phyloP scores from a whole-genome alignment of 768 basidiomycete genomes.

The Suillus spraguei region DNA sequence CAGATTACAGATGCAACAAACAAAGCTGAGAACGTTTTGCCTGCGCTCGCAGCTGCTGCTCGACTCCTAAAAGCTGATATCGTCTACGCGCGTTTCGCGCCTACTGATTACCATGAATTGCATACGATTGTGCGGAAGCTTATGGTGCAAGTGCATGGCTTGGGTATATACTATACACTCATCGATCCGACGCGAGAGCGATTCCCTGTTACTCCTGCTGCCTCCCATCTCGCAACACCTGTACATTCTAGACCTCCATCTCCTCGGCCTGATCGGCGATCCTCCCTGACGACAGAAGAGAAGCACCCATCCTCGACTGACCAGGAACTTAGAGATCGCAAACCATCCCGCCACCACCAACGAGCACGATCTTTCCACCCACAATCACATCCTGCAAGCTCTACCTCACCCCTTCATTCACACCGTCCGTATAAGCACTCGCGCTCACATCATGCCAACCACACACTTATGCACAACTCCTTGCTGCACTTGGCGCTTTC shows the following conservation, averaged over 20 bases:
- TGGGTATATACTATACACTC: slow-evolving; percentile 62
- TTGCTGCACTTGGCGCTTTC: slow-evolving; percentile 41
- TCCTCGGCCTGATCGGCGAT: slow-evolving; percentile 14
- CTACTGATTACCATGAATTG: slow-evolving; percentile 54
- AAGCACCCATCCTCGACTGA: slow-evolving; percentile 4
- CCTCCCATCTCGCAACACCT: slow-evolving; percentile 39
- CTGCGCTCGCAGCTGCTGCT: slow-evolving; percentile 52
- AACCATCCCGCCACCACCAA: slow-evolving; percentile 7
- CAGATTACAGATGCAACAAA: slow-evolving; percentile 35
- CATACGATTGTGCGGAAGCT: slow-evolving; percentile 53
- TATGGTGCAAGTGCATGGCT: slow-evolving; percentile 60
- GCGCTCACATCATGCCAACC: slow-evolving; percentile 35
- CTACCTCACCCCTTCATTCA: slow-evolving; percentile 17
- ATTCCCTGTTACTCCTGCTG: slow-evolving; percentile 53
- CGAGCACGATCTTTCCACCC: slow-evolving; percentile 4
- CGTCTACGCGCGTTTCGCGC: slow-evolving; percentile 60
- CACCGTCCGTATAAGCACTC: slow-evolving; percentile 15
- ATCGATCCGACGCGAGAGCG: slow-evolving; percentile 62
- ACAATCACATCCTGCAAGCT: slow-evolving; percentile 13
- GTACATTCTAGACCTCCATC: slow-evolving; percentile 36
- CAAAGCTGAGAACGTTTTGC: slow-evolving; percentile 50
- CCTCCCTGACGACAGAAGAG: background rate
- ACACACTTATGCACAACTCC: slow-evolving; percentile 39
- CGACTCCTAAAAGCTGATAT: slow-evolving; percentile 62
- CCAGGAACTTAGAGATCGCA: background rate